Base-by-base conservation (phyloP, 1,139 yeast genomes). In the Candida albicans region DNA sequence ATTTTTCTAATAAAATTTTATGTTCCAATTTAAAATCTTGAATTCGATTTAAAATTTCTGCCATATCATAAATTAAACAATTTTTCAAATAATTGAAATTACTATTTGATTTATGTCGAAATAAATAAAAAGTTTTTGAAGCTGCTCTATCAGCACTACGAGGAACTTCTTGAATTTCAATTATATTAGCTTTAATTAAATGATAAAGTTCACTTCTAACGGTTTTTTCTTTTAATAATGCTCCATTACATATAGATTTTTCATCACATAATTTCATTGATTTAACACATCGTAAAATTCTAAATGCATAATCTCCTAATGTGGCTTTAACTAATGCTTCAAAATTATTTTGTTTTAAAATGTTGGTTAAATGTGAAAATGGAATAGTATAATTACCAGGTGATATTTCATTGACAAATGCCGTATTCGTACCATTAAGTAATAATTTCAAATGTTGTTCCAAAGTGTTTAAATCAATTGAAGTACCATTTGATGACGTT, bases 81-180 rank as follows among this genome's bases (percentile, higher is more conserved):
- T 65, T 62, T 22, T 57, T 52, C 39, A 73, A 55, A 47, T 59
- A 66, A 46, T 82, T 80, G 5, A 70, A 82, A 52, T 86, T 75
- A 30, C 83, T 57, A 45, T 77, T 77, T 46, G 82, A 82, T 43
- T 81, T 81, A 54, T 84, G 87, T 59, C 89, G 79, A 75, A 89
- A 93, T 38, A 93, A 75, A 58, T 82, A 93, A 37, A 86, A 85
- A 1, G 97, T 85, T 53, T 95, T 82, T 35, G 89, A 83, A 0
- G 98, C 96, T 2, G 96, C 93, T 51, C 99, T 76, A 61, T 91
- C 98, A 28, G 84, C 85, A 30, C 96, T 85, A 57, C 95, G 79
- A 8, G 99, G 98, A 28, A 93, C 87, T 67, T 95, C 99, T 62
- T 93, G 98, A 37, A 85, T 75, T 59, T 85, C 90, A 24, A 84